Evolutionary conservation across 2,329 filamentous ascomycete genomes (phyloP).

Genomic region (Gliomastix tumulicola): DNA sequence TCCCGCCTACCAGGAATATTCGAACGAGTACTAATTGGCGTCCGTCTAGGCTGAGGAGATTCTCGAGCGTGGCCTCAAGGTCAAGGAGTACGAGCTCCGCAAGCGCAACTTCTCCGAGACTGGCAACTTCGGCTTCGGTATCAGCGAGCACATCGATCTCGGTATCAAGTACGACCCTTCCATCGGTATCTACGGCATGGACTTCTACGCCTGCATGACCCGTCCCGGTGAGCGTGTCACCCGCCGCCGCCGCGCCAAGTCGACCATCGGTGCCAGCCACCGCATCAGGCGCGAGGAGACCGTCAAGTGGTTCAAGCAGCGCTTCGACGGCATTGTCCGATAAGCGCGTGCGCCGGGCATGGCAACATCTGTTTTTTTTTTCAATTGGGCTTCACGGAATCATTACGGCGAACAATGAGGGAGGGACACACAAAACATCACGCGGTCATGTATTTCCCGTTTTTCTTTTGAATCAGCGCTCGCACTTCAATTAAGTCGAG

Average conservation of each 20-base stretch:
- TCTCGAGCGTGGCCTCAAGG: slow-evolving; percentile 99
- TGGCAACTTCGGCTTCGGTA: slow-evolving; percentile 99
- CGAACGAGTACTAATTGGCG: not conserved
- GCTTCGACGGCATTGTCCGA: slow-evolving; percentile 98
- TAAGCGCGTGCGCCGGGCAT: slow-evolving; percentile 48
- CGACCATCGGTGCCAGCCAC: slow-evolving; percentile 80
- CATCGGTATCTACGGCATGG: slow-evolving; percentile 99
- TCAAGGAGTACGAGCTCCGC: slow-evolving; percentile 99
- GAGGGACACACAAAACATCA: slow-evolving; percentile 14
- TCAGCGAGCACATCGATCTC: slow-evolving; percentile 99
- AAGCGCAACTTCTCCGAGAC: slow-evolving; percentile 99
- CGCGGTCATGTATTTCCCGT: slow-evolving; percentile 31
- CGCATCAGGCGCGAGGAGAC: slow-evolving; percentile 92
- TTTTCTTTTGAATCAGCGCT: slow-evolving; percentile 43
- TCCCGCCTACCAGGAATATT: slow-evolving; percentile 3
- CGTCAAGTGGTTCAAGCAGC: slow-evolving; percentile 86
- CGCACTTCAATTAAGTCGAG: slow-evolving; percentile 49
- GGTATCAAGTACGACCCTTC: slow-evolving; percentile 99
- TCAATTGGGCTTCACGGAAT: slow-evolving; percentile 26
- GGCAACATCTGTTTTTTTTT: slow-evolving; percentile 23
- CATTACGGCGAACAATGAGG: slow-evolving; percentile 32
- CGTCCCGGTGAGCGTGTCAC: slow-evolving; percentile 96
- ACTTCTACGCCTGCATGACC: slow-evolving; percentile 99
- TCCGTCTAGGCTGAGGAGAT: slow-evolving; percentile 81
- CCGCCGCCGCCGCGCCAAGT: slow-evolving; percentile 86